Evolutionary conservation across 768 basidiomycete genomes (phyloP).

Genomic region (Lactarius quietus): DNA sequence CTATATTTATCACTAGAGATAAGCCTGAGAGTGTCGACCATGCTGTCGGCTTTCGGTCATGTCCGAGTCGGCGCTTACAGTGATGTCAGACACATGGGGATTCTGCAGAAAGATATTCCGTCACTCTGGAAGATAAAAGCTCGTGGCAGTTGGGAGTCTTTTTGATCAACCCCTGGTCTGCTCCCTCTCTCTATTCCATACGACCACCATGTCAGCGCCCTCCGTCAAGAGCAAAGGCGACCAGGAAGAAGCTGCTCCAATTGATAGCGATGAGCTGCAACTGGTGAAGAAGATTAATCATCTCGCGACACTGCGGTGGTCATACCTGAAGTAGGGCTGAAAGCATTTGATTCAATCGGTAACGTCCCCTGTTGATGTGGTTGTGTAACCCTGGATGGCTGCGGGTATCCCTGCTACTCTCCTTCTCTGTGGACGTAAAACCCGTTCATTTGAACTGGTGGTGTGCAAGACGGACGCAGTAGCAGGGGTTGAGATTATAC

Average conservation of each 20-base stretch:
- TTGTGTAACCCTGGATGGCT: conserved; percentile 72
- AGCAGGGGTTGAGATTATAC: conserved; percentile 90
- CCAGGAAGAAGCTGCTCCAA: conserved; percentile 32
- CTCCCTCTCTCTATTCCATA: not conserved
- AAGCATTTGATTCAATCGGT: conserved; percentile 51
- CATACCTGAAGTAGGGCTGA: conserved; percentile 30
- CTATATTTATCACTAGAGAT: too few species aligned
- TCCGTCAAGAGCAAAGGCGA: conserved; percentile 19
- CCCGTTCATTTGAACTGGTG: conserved; percentile 25
- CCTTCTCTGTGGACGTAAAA: conserved; percentile 28
- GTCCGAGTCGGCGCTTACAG: too few species aligned
- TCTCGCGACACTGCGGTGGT: conserved; percentile 32
- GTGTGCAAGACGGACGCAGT: conserved; percentile 33
- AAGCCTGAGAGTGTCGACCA: too few species aligned
- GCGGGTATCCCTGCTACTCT: conserved; percentile 71
- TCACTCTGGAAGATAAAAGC: not conserved
- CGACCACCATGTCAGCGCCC: conserved; percentile 15
- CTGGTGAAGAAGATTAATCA: conserved; percentile 46
- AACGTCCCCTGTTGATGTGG: conserved; percentile 58
- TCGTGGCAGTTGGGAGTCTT: not conserved
- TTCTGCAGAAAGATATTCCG: too few species aligned
- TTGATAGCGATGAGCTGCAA: conserved; percentile 50
- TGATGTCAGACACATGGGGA: too few species aligned
- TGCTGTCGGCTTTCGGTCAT: too few species aligned
- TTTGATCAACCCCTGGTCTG: not conserved